These are phyloP conservation scores for Corrigiola litoralis DNA, from an alignment of 179 eudicot species.

Conservation along the genomic window DNA sequence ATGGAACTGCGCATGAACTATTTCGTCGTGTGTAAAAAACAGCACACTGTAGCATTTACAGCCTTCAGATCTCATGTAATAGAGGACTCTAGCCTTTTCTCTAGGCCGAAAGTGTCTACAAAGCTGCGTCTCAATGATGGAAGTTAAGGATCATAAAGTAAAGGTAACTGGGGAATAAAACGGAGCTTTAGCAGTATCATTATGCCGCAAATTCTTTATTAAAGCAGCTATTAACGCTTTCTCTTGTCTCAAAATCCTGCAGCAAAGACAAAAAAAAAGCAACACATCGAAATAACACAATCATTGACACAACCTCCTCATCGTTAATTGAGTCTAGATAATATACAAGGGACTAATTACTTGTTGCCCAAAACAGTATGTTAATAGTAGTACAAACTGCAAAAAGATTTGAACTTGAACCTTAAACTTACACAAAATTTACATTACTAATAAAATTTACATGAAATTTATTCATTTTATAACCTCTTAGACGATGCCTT, in stretches of 20 bases:
- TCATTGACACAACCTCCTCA: slow-evolving; percentile 10
- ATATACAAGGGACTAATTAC: background rate
- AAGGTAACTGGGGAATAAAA: background rate
- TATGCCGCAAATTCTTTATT: slow-evolving; percentile 1
- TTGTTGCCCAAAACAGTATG: too few relatives aligned
- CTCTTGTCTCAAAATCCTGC: background rate
- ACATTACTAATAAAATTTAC: slow-evolving; percentile 14
- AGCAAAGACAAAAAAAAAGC: background rate
- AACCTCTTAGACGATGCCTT: slow-evolving; percentile 3
- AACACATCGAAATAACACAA: background rate
- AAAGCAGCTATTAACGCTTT: slow-evolving; percentile 3
- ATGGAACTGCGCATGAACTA: too few relatives aligned
- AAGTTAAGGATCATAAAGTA: background rate
- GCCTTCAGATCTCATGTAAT: too few relatives aligned
- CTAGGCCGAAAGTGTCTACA: background rate
- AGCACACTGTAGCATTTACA: background rate
- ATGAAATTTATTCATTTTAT: background rate
- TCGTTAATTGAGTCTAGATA: background rate
- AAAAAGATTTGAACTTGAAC: too few relatives aligned
- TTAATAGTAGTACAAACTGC: background rate
- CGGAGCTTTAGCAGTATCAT: background rate
- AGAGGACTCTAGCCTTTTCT: background rate
- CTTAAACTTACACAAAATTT: slow-evolving; percentile 1
- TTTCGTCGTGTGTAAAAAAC: background rate
- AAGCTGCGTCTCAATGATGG: background rate